Evolutionary conservation across 2,329 filamentous ascomycete genomes (phyloP), one percentile per base, ranked within the genome.

Genomic region (Fusarium chuoi): DNA sequence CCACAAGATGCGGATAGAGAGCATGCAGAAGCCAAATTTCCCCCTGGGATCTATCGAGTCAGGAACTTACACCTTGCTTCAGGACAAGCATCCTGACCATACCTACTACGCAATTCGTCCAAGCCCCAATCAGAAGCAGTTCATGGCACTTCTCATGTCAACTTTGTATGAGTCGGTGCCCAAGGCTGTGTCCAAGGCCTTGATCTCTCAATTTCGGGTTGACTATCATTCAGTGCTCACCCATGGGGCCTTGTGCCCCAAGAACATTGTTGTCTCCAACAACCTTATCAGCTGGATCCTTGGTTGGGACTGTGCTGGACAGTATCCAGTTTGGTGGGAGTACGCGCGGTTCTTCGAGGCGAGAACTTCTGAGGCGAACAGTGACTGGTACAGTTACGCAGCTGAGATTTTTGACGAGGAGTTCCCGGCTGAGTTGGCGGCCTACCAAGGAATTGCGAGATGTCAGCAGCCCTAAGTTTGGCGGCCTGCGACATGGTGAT

Each of bases 311-410:
- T 79, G 71, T 36, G 78, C 79, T 9, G 80, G 80, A 24, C 76
- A 74, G 68, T 82, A 81, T 66, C 80, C 80, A 3, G 71, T 71
- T 22, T 82, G 80, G 80, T 81, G 80, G 80, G 80, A 82, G 13
- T 82, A 81, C 51, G 79, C 73, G 62, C 81, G 80, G 48, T 82
- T 82, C 60, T 81, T 81, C 42, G 80, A 82, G 57, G 75, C 79
- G 12, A 71, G 69, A 24, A 80, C 79, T 39, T n/a, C 61, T 4
- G 46, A 68, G 14, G 59, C 66, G 33, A 81, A 80, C 49, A 59
- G 68, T 17, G 80, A 81, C 61, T 82, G 79, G 80, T 81, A 80
- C 28, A 71, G 77, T 7, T 81, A 80, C 56, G 78, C 78, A 20
- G 33, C 56, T n/a, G 71, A 78, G 4, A 80, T 81, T 18, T 82